phyloP scores from a whole-genome alignment of 352 stramenopile species.

The Phytophthora tentaculata region DNA sequence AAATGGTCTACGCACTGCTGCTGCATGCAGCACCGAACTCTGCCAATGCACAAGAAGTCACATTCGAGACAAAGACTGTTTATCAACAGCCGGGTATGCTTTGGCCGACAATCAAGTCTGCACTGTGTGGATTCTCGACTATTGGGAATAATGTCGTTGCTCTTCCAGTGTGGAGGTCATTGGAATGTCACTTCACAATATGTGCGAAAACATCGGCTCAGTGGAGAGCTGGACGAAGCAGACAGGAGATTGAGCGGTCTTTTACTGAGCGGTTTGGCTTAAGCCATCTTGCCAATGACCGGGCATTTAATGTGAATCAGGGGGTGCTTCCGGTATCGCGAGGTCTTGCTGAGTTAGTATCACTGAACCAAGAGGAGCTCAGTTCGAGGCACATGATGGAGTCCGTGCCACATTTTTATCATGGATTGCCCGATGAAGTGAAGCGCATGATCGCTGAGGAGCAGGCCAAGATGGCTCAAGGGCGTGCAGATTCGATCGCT shows the following conservation, averaged over 20 bases:
- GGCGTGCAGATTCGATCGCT: slow-evolving; percentile 17
- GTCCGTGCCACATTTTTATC: slow-evolving; percentile 78
- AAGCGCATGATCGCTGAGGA: slow-evolving; percentile 79
- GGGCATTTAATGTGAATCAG: slow-evolving; percentile 46
- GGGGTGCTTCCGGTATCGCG: slow-evolving; percentile 42
- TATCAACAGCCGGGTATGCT: slow-evolving; percentile 15
- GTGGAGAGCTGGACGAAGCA: slow-evolving; percentile 37
- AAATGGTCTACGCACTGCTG: slow-evolving; percentile 50
- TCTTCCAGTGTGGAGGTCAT: slow-evolving; percentile 50
- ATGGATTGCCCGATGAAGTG: slow-evolving; percentile 71
- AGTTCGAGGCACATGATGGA: slow-evolving; percentile 25
- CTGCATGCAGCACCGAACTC: slow-evolving; percentile 8
- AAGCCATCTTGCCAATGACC: slow-evolving; percentile 62
- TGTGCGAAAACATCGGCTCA: slow-evolving; percentile 55
- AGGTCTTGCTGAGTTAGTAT: slow-evolving; percentile 44
- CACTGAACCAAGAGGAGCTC: slow-evolving; percentile 52
- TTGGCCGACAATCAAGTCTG: slow-evolving; percentile 9
- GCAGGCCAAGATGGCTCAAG: slow-evolving; percentile 33
- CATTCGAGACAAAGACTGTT: background rate
- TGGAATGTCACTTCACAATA: slow-evolving; percentile 52
- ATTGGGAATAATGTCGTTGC: slow-evolving; percentile 41
- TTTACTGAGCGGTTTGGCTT: slow-evolving; percentile 63
- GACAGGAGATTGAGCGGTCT: slow-evolving; percentile 24
- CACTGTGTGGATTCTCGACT: slow-evolving; percentile 44
- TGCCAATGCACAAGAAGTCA: slow-evolving; percentile 14